Evolutionary conservation across 2,329 filamentous ascomycete genomes (phyloP).

Genomic region (Talaromyces sp.): DNA sequence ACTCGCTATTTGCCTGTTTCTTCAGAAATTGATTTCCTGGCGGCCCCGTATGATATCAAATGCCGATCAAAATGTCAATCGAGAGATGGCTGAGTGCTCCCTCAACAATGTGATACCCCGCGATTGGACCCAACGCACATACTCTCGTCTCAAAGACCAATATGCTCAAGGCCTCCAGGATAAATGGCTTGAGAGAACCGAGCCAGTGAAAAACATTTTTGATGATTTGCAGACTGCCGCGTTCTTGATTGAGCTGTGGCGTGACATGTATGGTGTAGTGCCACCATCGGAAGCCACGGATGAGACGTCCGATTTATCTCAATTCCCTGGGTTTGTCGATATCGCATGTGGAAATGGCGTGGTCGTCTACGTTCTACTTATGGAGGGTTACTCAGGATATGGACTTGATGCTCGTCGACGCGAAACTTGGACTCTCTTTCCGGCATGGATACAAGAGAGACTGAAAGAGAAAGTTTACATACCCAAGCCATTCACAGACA

Average conservation of each 20-base stretch:
- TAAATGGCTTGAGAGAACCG: slow-evolving; percentile 84
- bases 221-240: slow-evolving; percentile 90
- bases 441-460: slow-evolving; percentile 48
- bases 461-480: slow-evolving; percentile 65
- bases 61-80: neutral
- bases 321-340: slow-evolving; percentile 89
- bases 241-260: slow-evolving; percentile 91
- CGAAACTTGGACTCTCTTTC: slow-evolving; percentile 82
- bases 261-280: slow-evolving; percentile 68
- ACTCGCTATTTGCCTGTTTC: too few species aligned
- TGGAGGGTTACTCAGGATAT: slow-evolving; percentile 82
- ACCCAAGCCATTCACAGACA: slow-evolving; percentile 53
- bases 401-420: slow-evolving; percentile 88
- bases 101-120: slow-evolving; percentile 72
- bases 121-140: slow-evolving; percentile 77
- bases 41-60: too few species aligned
- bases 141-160: slow-evolving; percentile 74
- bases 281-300: slow-evolving; percentile 22
- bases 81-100: neutral
- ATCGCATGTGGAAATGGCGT: slow-evolving; percentile 95
- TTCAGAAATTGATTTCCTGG: too few species aligned
- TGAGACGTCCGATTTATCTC: slow-evolving; percentile 13
- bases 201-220: slow-evolving; percentile 90
- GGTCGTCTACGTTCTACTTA: slow-evolving; percentile 77
- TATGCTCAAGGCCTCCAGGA: slow-evolving; percentile 73